Percentiles rank a stretch among this genome's conserved stretches.
Evolutionary conservation across 257 asterid genomes (phyloP).

Genomic region (Capsicum pubescens): DNA sequence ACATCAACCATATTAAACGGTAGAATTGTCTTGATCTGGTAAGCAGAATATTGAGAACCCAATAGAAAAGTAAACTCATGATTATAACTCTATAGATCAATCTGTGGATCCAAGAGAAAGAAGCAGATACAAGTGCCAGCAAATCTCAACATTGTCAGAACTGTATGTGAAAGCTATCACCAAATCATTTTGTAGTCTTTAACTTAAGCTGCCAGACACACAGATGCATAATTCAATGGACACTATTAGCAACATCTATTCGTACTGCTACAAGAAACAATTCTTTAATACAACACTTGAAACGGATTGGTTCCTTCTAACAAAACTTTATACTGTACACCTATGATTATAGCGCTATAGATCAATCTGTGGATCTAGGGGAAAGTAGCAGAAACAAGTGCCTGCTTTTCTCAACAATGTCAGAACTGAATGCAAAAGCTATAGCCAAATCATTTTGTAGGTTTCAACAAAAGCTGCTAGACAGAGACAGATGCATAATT

Average conservation of each 20-base stretch:
- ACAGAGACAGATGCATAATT: neutral
- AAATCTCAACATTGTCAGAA: constrained; percentile 7
- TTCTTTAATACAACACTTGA: neutral
- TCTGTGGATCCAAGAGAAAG: neutral
- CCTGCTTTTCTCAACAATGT: neutral
- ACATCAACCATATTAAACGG: neutral
- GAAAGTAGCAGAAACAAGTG: constrained; percentile 7
- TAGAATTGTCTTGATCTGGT: constrained; percentile 11
- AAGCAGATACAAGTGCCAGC: neutral
- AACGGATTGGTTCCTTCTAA: neutral
- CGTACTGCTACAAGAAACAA: constrained; percentile 14
- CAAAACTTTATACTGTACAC: neutral
- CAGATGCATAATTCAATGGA: neutral
- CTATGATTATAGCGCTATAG: neutral
- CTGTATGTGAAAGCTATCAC: neutral
- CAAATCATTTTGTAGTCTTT: neutral
- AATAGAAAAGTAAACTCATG: neutral
- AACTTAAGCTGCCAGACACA: neutral
- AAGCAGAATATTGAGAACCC: neutral
- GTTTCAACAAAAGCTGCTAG: neutral
- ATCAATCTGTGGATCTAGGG: neutral
- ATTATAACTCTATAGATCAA: constrained; percentile 23
- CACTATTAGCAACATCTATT: neutral
- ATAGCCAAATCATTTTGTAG: neutral
- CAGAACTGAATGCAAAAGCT: neutral